Percentiles rank a stretch among this genome's conserved stretches.
These are phyloP conservation scores for Exophiala bonariae DNA, from an alignment of 2,329 filamentous ascomycete species.

Conservation along the genomic window DNA sequence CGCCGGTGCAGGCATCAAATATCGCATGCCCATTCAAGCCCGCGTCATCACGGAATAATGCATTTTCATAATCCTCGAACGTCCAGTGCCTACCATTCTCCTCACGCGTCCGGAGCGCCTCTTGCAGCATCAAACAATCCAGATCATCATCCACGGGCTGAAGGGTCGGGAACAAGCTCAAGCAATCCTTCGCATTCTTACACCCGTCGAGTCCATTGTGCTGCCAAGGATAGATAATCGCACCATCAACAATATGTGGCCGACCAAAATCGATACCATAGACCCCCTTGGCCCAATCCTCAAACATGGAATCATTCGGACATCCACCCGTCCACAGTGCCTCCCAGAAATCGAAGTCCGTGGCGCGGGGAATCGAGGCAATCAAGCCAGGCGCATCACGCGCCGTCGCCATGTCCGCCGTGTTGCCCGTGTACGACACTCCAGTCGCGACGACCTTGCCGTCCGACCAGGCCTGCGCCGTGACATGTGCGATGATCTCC, in stretches of 20 bases:
- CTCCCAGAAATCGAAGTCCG: conserved; percentile 2
- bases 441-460: conserved; percentile 2
- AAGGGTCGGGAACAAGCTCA: conserved; percentile 3
- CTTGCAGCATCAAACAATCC: too few species aligned
- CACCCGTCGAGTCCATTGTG: not conserved
- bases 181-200: not conserved
- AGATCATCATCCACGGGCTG: too few species aligned
- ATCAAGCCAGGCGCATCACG: conserved; percentile 1
- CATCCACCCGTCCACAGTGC: not conserved
- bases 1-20: too few species aligned
- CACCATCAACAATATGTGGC: not conserved
- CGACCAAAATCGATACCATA: conserved; percentile 2
- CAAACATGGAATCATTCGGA: conserved; percentile 1
- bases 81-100: too few species aligned
- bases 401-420: conserved; percentile 1
- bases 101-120: too few species aligned
- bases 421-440: conserved; percentile 1
- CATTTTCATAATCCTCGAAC: too few species aligned
- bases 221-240: not conserved
- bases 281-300: conserved; percentile 1
- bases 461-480: not conserved
- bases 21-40: too few species aligned
- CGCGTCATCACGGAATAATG: too few species aligned
- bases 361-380: conserved; percentile 1
- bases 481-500: conserved; percentile 1